Evolutionary conservation across 2,329 filamentous ascomycete genomes (phyloP), one percentile per base, ranked within the genome.

Genomic region (Microascus cirrosus): DNA sequence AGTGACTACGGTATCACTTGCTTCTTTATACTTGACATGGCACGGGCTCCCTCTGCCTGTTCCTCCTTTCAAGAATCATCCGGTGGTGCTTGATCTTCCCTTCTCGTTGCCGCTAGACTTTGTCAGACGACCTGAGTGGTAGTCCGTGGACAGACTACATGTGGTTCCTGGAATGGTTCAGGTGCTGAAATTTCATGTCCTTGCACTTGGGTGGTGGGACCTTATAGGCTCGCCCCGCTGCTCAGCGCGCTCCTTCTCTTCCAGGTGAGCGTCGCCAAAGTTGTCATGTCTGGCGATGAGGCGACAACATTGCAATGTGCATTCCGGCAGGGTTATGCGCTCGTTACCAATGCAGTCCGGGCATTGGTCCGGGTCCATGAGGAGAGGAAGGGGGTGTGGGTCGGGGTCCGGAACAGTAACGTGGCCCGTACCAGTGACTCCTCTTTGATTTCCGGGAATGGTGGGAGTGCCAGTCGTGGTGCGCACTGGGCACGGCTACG

Each of bases 231-330:
- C 57, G 45, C 60, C 52, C 50, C 48, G 24, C 39, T 60, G 55
- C 53, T 60, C 34, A 53, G 61, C 58, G 50, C 22, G 58, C 58
- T 63, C 58, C 51, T 60, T 55, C 53, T 59, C 51, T 58, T 32
- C 52, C 3, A 66, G 53, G 57, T 66, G 56, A 24, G 61, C 45
- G 55, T 62, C 50, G 45, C 64, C 60, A 54, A 66, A 66, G 58
- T 66, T 57, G 58, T 65, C 54, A 55, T 66, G 65, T 50, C 60
- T 60, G 34, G 61, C 53, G 36, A 58, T 58, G 8, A 55, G 59
- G n/a, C 61, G 54, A 51, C 56, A 59, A 35, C 60, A 62, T 51
- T 45, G 48, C 51, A 63, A 63, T 18, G 56, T 63, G 18, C 59
- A 56, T 53, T 60, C 61, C 58, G 60, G 25, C 42, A 59, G 25